Conservation (phyloP, 2,329 filamentous ascomycete genomes). For the Aphanocladium album region DNA sequence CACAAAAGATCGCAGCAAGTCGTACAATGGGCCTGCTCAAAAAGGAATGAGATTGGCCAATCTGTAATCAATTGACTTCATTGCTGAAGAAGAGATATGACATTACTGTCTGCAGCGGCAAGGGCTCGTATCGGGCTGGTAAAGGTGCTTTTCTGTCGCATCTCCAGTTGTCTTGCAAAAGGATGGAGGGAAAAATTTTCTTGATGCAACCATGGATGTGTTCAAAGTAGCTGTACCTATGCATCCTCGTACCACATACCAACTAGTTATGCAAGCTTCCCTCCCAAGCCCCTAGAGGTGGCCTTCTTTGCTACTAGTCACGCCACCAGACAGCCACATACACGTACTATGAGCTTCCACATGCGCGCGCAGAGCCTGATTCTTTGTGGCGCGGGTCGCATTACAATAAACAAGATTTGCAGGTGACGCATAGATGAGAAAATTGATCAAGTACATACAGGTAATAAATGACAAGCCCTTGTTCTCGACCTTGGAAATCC, state of each 20-base stretch:
- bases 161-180: background rate
- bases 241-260: background rate
- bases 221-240: background rate
- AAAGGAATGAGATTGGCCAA: background rate
- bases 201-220: background rate
- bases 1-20: background rate
- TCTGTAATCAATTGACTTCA: background rate
- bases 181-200: background rate
- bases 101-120: background rate
- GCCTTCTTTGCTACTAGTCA: background rate
- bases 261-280: background rate
- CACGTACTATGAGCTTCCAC: background rate
- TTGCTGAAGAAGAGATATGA: background rate
- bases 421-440: background rate
- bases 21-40: background rate
- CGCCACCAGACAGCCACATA: slow-evolving; percentile 1
- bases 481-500: background rate
- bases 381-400: background rate
- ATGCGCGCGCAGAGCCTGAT: background rate
- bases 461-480: background rate
- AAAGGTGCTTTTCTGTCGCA: background rate
- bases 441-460: background rate
- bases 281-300: too few relatives aligned
- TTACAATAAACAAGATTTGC: background rate
- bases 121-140: background rate